Evolutionary conservation across 306 rosid genomes (phyloP), one percentile per base, ranked within the genome.

Genomic region (Citrullus amarus): DNA sequence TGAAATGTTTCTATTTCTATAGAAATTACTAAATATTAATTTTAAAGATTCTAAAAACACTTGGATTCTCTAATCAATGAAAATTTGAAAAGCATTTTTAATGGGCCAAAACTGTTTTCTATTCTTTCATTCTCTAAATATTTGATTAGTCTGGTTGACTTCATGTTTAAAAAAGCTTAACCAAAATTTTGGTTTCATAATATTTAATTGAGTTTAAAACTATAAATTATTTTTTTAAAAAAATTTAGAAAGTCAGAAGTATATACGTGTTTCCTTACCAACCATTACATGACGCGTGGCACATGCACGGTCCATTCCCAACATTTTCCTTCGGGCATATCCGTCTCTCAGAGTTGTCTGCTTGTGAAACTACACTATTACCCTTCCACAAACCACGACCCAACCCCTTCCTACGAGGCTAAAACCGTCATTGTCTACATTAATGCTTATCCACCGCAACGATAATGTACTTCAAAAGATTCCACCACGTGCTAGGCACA

Each of bases 401-500:
- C 72, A 5, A 2, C 17, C 6, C 43, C 25, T 17, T 22, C 51
- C 51, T 18, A 0, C 1, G 38, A 13, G 76, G 56, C 12, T 3
- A 70, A 70, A 70, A 0, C 5, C 57, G 76, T 46, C 57, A 70
- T 22, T n/a, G 4, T 2, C 17, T 0, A 10, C 72, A 38, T 39
- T 68, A 41, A 5, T 39, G 20, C 72, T 16, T 2, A 55, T 55
- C 25, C 59, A 67, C 9, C 34, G 6, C 75, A 69, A 69, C 55
- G 8, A 9, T 63, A 63, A 28, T 60, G 67, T 60, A 60, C 67
- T 28, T 50, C 30, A 66, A 28, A 30, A 57, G 41, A 69, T 30
- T 20, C 71, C 46, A 5, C 78, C 72, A 70, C 72, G 82, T 39
- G 78, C 56, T 18, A 32, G 30, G 20, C 82, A 58, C 78, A 74